Percentiles rank a stretch among this genome's conserved stretches.
phyloP scores from a whole-genome alignment of 2,329 filamentous ascomycete genomes.

The Aureobasidium sp. region DNA sequence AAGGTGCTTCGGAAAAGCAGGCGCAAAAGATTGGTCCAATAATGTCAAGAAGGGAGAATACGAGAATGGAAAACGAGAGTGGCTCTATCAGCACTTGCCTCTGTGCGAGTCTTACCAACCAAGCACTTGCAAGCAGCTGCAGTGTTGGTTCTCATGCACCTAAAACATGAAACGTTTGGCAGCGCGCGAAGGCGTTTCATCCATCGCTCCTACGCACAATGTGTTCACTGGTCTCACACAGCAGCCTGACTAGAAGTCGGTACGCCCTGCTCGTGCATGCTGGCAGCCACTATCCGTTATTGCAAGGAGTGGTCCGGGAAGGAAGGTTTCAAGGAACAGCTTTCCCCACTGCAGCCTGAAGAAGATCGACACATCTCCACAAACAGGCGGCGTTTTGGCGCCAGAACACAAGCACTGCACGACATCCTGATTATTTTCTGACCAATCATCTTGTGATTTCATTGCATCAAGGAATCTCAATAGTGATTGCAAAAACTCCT shows the following conservation, averaged over 20 bases:
- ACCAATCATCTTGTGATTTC: neutral
- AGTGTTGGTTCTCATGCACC: slow-evolving; percentile 9
- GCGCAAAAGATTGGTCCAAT: slow-evolving; percentile 5
- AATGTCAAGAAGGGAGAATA: neutral
- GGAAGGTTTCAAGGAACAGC: neutral
- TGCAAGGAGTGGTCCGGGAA: slow-evolving; percentile 4
- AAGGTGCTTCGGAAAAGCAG: neutral
- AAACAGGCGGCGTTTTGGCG: neutral
- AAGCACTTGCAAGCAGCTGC: neutral
- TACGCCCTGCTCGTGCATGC: neutral
- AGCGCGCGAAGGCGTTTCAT: slow-evolving; percentile 7
- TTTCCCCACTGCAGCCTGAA: neutral
- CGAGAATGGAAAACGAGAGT: neutral
- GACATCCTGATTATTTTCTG: neutral
- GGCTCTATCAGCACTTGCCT: neutral
- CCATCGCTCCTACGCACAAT: neutral
- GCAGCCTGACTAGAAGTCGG: neutral
- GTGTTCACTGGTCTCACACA: neutral
- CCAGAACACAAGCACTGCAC: slow-evolving; percentile 1
- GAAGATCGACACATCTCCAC: slow-evolving; percentile 1
- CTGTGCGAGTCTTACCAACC: neutral
- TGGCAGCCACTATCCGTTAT: neutral
- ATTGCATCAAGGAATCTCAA: neutral
- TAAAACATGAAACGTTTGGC: slow-evolving; percentile 7
- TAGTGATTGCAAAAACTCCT: neutral